Evolutionary conservation across 176 grass and related monocot genomes (phyloP).

Genomic region (Hyparrhenia diplandra): DNA sequence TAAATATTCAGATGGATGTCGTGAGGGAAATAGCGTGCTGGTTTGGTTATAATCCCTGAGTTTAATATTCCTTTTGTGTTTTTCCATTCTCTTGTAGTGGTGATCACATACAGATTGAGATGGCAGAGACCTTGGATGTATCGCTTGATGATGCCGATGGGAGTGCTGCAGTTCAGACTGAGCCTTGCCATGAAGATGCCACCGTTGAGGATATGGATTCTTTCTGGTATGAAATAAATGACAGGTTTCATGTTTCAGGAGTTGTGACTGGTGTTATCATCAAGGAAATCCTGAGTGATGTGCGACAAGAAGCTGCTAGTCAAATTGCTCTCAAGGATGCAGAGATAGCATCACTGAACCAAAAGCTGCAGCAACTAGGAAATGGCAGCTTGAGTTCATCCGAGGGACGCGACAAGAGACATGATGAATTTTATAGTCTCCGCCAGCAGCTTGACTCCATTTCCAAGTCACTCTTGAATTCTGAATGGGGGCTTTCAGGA

Average conservation of each 20-base stretch:
- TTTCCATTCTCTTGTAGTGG: too few relatives aligned
- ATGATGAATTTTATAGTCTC: conserved; percentile 43
- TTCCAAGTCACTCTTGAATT: conserved; percentile 43
- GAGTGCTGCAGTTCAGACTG: conserved; percentile 4
- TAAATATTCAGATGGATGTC: conserved; percentile 1
- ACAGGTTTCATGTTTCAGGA: conserved; percentile 31
- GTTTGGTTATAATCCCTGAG: neutral
- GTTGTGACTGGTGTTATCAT: conserved; percentile 40
- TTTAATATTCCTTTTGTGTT: neutral
- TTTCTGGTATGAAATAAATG: conserved; percentile 38
- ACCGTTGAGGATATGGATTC: conserved; percentile 39
- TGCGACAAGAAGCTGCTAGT: conserved; percentile 22
- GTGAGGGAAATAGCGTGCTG: neutral
- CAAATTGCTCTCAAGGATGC: conserved; percentile 45
- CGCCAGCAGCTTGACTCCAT: conserved; percentile 56
- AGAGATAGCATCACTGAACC: conserved; percentile 37
- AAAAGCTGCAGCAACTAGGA: conserved; percentile 31
- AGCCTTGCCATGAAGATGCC: neutral
- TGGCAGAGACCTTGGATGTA: conserved; percentile 20
- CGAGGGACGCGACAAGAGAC: conserved; percentile 26
- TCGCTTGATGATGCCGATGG: neutral
- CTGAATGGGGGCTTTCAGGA: conserved; percentile 43
- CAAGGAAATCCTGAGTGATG: conserved; percentile 46
- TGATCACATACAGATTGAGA: neutral
- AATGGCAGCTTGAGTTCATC: conserved; percentile 17